A percentile compares a stretch with the other conserved stretches of the same genome.
These are phyloP conservation scores for Phoenix dactylifera DNA, from an alignment of 176 grass and related monocot genomes.

Conservation along the genomic window DNA sequence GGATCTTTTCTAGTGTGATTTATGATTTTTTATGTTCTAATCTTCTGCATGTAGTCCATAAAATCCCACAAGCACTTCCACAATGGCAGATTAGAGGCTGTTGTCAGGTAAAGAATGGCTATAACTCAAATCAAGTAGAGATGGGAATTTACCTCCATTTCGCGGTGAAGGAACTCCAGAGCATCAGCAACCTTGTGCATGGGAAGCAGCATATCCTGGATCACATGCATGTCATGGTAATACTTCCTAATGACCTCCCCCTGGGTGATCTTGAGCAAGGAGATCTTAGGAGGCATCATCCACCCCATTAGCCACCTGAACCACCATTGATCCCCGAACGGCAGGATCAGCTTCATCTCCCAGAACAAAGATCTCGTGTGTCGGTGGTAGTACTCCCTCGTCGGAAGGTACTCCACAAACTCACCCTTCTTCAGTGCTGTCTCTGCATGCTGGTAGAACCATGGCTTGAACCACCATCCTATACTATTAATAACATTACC, in stretches of 20 bases:
- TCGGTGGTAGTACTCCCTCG: conserved; percentile 85
- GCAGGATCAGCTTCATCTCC: conserved; percentile 92
- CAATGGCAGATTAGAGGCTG: too few species aligned
- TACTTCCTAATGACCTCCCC: conserved; percentile 85
- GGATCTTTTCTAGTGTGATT: too few species aligned
- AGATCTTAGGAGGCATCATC: conserved; percentile 95
- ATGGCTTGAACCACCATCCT: conserved; percentile 94
- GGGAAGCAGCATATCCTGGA: conserved; percentile 84
- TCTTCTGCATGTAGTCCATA: too few species aligned
- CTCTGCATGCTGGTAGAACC: conserved; percentile 96
- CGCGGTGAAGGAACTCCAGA: conserved; percentile 63
- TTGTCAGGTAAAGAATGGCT: too few species aligned
- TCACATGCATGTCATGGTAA: conserved; percentile 95
- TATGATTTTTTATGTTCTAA: too few species aligned
- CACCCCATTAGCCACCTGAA: conserved; percentile 78
- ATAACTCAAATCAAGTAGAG: too few species aligned
- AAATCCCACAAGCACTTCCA: too few species aligned
- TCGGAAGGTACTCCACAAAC: conserved; percentile 94
- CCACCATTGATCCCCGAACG: conserved; percentile 89
- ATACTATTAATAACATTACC: conserved; percentile 78
- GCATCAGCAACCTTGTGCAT: conserved; percentile 88
- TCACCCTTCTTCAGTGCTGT: conserved; percentile 62
- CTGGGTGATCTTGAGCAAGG: conserved; percentile 92
- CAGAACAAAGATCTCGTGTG: conserved; percentile 88
- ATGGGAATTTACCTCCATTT: conserved; percentile 66